Percentiles rank a stretch among this genome's conserved stretches.
Evolutionary conservation across 345 rosid species (phyloP).

Genomic region (Orychophragmus violaceus): DNA sequence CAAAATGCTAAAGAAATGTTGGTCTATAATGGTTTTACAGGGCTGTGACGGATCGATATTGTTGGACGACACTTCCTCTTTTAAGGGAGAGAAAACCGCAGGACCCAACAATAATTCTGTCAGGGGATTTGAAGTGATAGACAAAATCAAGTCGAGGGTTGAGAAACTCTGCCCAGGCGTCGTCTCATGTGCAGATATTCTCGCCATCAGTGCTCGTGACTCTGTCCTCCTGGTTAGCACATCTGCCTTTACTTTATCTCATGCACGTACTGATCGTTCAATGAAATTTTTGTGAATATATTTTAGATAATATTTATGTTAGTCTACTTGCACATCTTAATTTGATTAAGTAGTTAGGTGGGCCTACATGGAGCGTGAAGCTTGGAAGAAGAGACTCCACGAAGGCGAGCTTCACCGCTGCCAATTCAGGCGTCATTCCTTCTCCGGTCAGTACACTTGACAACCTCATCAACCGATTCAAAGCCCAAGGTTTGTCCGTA

Average conservation of each 20-base stretch:
- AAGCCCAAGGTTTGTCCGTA: constrained; percentile 47
- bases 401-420: constrained; percentile 46
- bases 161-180: constrained; percentile 49
- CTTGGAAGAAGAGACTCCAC: constrained; percentile 50
- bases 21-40: constrained; percentile 35
- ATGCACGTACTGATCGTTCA: too few relatives aligned
- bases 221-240: constrained; percentile 38
- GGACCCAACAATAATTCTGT: constrained; percentile 45
- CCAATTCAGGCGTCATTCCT: constrained; percentile 61
- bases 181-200: constrained; percentile 61
- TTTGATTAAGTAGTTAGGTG: neutral
- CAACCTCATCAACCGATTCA: constrained; percentile 51
- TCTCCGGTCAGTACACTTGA: constrained; percentile 40
- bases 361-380: neutral
- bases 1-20: too few relatives aligned
- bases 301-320: too few relatives aligned
- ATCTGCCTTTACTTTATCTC: too few relatives aligned
- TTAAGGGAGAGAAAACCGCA: constrained; percentile 52
- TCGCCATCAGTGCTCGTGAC: constrained; percentile 59
- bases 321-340: neutral
- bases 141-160: constrained; percentile 41
- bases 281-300: too few relatives aligned
- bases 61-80: constrained; percentile 46
- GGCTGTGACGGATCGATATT: constrained; percentile 71
- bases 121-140: constrained; percentile 51